A percentile compares a stretch with the other conserved stretches of the same genome.
These are phyloP conservation scores for Diphasiastrum complanatum DNA, from an alignment of 83 land plant species.

Conservation along the genomic window DNA sequence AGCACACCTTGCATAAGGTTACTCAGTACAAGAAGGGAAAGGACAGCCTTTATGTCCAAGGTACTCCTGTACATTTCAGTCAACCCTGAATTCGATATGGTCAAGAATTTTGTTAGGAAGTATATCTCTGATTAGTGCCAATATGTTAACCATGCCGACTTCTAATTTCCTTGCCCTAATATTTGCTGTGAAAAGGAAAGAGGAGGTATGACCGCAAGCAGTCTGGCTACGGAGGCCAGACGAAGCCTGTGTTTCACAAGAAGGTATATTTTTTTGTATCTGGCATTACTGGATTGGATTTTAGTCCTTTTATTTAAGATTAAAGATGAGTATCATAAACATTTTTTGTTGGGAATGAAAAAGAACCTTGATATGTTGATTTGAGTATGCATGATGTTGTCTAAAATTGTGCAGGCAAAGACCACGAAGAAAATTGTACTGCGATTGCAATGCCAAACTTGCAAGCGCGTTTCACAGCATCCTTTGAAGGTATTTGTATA, in stretches of 20 bases:
- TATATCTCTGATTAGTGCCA: background rate
- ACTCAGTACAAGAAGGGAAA: slow-evolving; percentile 85
- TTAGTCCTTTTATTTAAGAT: too few relatives aligned
- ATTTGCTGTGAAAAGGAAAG: slow-evolving; percentile 37
- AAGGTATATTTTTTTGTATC: too few relatives aligned
- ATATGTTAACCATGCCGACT: background rate
- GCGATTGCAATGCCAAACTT: slow-evolving; percentile 67
- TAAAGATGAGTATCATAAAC: too few relatives aligned
- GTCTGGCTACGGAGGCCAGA: slow-evolving; percentile 78
- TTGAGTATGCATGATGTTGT: too few relatives aligned
- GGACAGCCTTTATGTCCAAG: slow-evolving; percentile 63
- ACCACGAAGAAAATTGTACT: slow-evolving; percentile 75
- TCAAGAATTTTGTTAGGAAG: background rate
- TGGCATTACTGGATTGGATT: too few relatives aligned
- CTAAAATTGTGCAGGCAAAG: too few relatives aligned
- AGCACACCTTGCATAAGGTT: slow-evolving; percentile 78
- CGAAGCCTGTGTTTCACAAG: slow-evolving; percentile 80
- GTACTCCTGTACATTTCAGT: slow-evolving; percentile 8
- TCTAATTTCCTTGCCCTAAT: background rate
- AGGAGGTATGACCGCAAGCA: slow-evolving; percentile 76
- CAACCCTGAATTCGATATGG: background rate
- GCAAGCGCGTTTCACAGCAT: slow-evolving; percentile 72
- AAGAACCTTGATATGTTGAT: too few relatives aligned
- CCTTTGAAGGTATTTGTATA: slow-evolving; percentile 46
- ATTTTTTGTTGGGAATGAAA: too few relatives aligned